A percentile compares a stretch with the other conserved stretches of the same genome.
Evolutionary conservation across 2,329 filamentous ascomycete species (phyloP).

Genomic region (Fusarium sp.): DNA sequence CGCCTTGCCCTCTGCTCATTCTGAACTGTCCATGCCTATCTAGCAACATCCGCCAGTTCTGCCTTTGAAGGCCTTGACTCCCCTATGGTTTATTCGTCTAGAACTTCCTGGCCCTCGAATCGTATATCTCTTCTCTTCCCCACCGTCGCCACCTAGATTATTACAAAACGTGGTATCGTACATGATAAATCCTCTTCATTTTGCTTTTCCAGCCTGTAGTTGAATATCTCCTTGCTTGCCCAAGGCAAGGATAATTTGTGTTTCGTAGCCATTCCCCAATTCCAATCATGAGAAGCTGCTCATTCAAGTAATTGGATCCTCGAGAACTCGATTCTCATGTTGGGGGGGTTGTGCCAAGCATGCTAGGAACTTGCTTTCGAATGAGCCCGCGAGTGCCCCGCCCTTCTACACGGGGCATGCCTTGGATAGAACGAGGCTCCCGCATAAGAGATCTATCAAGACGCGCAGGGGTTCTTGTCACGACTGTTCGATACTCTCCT

Average conservation of each 20-base stretch:
- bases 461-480: slow-evolving; percentile 80
- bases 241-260: background rate
- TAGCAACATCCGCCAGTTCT: slow-evolving; percentile 2
- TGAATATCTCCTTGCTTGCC: slow-evolving; percentile 1
- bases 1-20: slow-evolving; percentile 12
- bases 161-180: slow-evolving; percentile 47
- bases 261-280: background rate
- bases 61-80: background rate
- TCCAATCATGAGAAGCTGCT: background rate
- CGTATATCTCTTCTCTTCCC: slow-evolving; percentile 24
- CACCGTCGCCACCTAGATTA: slow-evolving; percentile 42
- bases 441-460: slow-evolving; percentile 90
- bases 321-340: slow-evolving; percentile 44
- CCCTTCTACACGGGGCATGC: slow-evolving; percentile 75
- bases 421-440: slow-evolving; percentile 90
- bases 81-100: slow-evolving; percentile 10
- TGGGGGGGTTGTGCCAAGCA: slow-evolving; percentile 59
- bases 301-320: slow-evolving; percentile 5
- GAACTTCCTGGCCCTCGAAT: slow-evolving; percentile 20
- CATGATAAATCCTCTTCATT: slow-evolving; percentile 29
- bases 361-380: slow-evolving; percentile 68
- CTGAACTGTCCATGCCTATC: slow-evolving; percentile 4
- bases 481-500: slow-evolving; percentile 70
- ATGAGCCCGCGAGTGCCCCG: slow-evolving; percentile 63
- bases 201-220: slow-evolving; percentile 24